Conservation (phyloP, 2,329 filamentous ascomycete species). For the Colletotrichum sp. region DNA sequence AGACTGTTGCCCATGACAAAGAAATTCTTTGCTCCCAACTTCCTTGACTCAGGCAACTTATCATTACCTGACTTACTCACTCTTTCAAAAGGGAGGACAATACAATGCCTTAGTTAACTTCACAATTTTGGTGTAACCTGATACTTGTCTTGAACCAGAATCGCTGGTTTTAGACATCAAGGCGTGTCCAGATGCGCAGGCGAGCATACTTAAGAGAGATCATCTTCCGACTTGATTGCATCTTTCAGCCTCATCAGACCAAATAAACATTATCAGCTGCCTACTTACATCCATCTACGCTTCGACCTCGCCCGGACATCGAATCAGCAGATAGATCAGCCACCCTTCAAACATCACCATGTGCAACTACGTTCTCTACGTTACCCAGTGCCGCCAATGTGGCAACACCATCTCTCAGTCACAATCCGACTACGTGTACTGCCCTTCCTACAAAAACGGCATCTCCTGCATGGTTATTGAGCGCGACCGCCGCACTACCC, state of each 20-base stretch:
- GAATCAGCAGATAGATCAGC: no score
- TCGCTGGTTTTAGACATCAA: neutral
- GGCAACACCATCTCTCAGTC: neutral
- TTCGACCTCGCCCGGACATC: neutral
- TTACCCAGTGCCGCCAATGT: conserved; percentile 19
- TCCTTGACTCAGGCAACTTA: neutral
- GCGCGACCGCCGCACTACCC: conserved; percentile 3
- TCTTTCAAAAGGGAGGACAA: neutral
- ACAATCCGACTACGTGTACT: conserved; percentile 7
- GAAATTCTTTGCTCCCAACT: neutral
- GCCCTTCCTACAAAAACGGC: conserved; percentile 1
- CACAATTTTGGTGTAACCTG: neutral
- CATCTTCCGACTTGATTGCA: fast-evolving
- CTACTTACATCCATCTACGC: no score
- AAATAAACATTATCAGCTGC: neutral
- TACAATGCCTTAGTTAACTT: neutral
- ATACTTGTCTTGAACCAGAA: neutral
- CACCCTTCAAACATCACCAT: neutral
- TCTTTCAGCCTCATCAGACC: neutral
- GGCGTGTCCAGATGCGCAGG: neutral
- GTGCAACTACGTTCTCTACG: conserved; percentile 16
- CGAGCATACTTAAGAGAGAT: neutral
- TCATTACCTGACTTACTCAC: neutral
- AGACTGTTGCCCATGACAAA: neutral
- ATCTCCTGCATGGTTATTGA: neutral